Evolutionary conservation across 2,329 filamentous ascomycete species (phyloP).

Genomic region (Lachnellula willkommii): DNA sequence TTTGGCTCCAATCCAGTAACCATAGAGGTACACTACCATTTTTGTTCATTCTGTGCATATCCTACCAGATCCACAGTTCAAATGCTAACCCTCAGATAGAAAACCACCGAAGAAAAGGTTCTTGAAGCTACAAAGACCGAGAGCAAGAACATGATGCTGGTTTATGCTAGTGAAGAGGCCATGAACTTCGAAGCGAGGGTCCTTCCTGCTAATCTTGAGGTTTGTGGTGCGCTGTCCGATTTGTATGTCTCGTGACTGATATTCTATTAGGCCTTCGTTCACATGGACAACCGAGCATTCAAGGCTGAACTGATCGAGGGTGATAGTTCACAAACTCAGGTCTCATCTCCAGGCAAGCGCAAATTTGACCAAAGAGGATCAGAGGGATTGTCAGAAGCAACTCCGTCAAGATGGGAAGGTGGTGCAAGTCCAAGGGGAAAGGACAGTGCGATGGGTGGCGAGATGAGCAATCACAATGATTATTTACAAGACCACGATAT

Average conservation of each 20-base stretch:
- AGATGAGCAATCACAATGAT: slow-evolving; percentile 2
- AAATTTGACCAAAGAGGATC: slow-evolving; percentile 23
- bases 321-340: slow-evolving; percentile 9
- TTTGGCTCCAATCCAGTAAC: slow-evolving; percentile 39
- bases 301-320: slow-evolving; percentile 39
- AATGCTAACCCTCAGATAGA: slow-evolving; percentile 33
- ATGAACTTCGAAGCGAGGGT: slow-evolving; percentile 32
- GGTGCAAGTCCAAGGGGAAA: slow-evolving; percentile 1
- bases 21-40: slow-evolving; percentile 39
- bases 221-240: slow-evolving; percentile 19
- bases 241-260: slow-evolving; percentile 17
- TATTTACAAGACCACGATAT: slow-evolving; percentile 10
- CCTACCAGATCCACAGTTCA: too few relatives aligned
- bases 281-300: slow-evolving; percentile 48
- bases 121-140: slow-evolving; percentile 44
- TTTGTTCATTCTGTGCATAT: too few relatives aligned
- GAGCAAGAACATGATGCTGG: slow-evolving; percentile 42
- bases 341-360: slow-evolving; percentile 25
- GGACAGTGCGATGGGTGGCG: slow-evolving; percentile 8
- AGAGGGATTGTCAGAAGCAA: slow-evolving; percentile 4
- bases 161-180: slow-evolving; percentile 51
- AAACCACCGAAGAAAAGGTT: slow-evolving; percentile 42
- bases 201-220: slow-evolving; percentile 37
- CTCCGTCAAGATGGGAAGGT: background rate
- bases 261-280: slow-evolving; percentile 41